Base-by-base conservation (phyloP, 208 protist genomes). In the Acanthamoeba royreba region DNA sequence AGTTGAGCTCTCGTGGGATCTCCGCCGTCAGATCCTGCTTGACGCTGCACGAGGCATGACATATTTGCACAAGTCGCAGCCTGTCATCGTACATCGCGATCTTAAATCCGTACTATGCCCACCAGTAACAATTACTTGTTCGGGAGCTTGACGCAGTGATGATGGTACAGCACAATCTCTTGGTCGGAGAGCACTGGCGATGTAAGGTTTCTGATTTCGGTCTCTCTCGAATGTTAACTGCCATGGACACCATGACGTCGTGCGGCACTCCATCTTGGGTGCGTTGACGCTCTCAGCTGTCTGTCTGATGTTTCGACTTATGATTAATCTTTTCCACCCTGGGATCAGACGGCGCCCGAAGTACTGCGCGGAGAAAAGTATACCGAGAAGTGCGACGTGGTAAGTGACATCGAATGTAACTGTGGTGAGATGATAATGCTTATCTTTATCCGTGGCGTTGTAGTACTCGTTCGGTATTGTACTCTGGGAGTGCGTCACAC, bases 321-420 rank as follows among this genome's bases (percentile, higher is more conserved):
- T 42, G 7, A 40, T 22, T 31, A 33, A 3, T 40, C 38, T 4
- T 38, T 13, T 35, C 13, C 40, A 22, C n/a, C 40, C 13, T 28
- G 7, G 11, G 25, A 15, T 40, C 86, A 92, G 86, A 92, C 86
- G 31, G 86, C 86, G 19, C 86, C 86, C 42, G 86, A 92, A 92
- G 86, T 92, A 31, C 58, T 92, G n/a, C 31, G 86, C 63, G 86
- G 86, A 22, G 86, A 92, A n/a, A 92, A 92, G 43, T 92, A 92
- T 40, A 92, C 86, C 28, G 55, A 63, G 25, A 92, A 92, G 58
- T 92, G 86, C 58, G 86, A 92, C 46, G 86, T 92, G 55, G 66
- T 79, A 79, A 33, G 66, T 45, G 13, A 55, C 4, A 33, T 28
- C 5, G 25, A 28, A 5, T n/a, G n/a, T n/a, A n/a, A n/a, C n/a